Evolutionary conservation across 2,329 filamentous ascomycete species (phyloP).

Genomic region (Trichoderma oligosporum): DNA sequence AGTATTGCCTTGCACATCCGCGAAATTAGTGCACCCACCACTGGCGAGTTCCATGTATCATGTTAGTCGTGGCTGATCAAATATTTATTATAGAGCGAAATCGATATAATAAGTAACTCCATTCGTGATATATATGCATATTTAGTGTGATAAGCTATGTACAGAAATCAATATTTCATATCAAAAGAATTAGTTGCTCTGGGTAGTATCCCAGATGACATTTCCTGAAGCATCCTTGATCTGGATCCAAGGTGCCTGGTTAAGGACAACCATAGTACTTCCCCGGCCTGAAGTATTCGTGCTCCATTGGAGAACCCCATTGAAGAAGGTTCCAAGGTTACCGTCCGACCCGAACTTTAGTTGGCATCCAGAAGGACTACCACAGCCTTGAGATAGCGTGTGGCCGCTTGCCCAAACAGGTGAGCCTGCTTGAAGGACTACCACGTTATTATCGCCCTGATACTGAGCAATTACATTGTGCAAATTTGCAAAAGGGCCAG

Average conservation of each 20-base stretch:
- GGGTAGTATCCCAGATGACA: conserved; percentile 23
- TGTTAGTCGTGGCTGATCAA: no score
- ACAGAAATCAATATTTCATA: background rate
- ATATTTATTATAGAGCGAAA: background rate
- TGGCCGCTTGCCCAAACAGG: conserved; percentile 23
- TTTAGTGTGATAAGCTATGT: background rate
- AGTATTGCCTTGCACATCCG: no score
- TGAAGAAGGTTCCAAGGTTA: conserved; percentile 20
- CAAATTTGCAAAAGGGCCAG: conserved; percentile 22
- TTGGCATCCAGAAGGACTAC: conserved; percentile 19
- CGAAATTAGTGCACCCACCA: no score
- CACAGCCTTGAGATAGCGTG: conserved; percentile 21
- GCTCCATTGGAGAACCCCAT: conserved; percentile 17
- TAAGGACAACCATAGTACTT: conserved; percentile 17
- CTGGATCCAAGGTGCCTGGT: conserved; percentile 22
- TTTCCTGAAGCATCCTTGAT: conserved; percentile 21
- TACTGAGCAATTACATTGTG: conserved; percentile 25
- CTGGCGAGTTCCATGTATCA: no score
- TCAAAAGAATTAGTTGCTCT: conserved; percentile 7
- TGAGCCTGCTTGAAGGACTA: conserved; percentile 20
- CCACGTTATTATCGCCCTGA: conserved; percentile 28
- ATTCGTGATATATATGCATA: background rate
- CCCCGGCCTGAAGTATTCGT: conserved; percentile 19
- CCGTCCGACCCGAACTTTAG: conserved; percentile 20
- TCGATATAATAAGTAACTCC: background rate